Evolutionary conservation across 2,329 filamentous ascomycete species (phyloP).

Genomic region (Apiospora pterosperma): DNA sequence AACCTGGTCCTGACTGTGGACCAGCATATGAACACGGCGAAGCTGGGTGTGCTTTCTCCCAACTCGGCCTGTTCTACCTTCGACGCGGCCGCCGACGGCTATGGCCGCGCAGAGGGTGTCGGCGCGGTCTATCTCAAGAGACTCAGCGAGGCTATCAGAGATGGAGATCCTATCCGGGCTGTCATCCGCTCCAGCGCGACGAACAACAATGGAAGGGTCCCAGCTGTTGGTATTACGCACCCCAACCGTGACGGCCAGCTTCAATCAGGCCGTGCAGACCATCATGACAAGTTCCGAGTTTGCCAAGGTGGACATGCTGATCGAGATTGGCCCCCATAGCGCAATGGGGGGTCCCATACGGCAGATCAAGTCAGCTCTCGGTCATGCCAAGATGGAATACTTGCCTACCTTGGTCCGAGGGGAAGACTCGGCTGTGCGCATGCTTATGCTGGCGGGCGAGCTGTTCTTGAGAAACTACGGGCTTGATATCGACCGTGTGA

Average conservation of each 20-base stretch:
- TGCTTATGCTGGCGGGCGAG: slow-evolving; percentile 21
- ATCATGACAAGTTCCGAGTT: slow-evolving; percentile 28
- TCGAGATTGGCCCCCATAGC: slow-evolving; percentile 29
- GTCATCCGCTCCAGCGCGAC: slow-evolving; percentile 19
- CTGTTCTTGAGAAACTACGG: slow-evolving; percentile 19
- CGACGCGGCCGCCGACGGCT: slow-evolving; percentile 24
- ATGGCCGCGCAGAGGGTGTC: slow-evolving; percentile 18
- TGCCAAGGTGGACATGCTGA: slow-evolving; percentile 17
- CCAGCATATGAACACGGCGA: slow-evolving; percentile 24
- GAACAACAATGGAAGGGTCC: slow-evolving; percentile 20
- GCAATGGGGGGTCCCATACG: slow-evolving; percentile 29
- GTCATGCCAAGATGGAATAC: slow-evolving; percentile 15
- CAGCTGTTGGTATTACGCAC: slow-evolving; percentile 19
- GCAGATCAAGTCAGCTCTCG: slow-evolving; percentile 26
- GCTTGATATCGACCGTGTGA: slow-evolving; percentile 20
- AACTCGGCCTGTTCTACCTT: slow-evolving; percentile 27
- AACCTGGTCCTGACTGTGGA: slow-evolving; percentile 32
- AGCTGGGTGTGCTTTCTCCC: slow-evolving; percentile 30
- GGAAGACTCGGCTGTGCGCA: slow-evolving; percentile 15
- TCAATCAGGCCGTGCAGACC: slow-evolving; percentile 32
- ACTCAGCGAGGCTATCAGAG: slow-evolving; percentile 16
- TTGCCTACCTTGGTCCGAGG: slow-evolving; percentile 17
- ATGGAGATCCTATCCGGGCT: slow-evolving; percentile 19
- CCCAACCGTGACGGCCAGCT: slow-evolving; percentile 20
- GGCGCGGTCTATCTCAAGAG: slow-evolving; percentile 17